phyloP scores from a whole-genome alignment of 805 yeast genomes.

The Metschnikowia continentalis region DNA sequence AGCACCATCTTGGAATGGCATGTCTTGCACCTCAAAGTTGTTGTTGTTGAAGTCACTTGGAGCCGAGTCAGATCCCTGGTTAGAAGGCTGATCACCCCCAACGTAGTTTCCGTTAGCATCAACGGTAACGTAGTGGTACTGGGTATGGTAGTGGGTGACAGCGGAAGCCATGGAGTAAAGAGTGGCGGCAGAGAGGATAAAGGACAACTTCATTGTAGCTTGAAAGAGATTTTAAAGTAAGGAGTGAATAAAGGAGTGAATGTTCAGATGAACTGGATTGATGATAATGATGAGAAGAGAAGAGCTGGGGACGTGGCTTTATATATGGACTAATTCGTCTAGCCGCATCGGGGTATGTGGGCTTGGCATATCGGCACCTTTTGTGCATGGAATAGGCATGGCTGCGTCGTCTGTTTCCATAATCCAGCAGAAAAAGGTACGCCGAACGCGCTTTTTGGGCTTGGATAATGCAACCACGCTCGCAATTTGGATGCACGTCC shows the following conservation, averaged over 20 bases:
- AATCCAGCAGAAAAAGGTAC: not conserved
- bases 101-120: constrained; percentile 15
- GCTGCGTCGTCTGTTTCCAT: not conserved
- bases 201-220: constrained; percentile 3
- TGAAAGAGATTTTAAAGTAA: not conserved
- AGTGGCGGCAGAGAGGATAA: constrained; percentile 18
- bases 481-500: not conserved
- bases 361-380: not conserved
- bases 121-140: constrained; percentile 24
- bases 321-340: not conserved
- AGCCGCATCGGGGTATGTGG: not conserved
- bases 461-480: not conserved
- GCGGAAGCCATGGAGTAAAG: constrained; percentile 22
- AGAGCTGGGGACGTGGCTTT: not conserved
- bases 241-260: constrained; percentile 1
- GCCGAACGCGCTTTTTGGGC: not conserved
- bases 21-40: not conserved
- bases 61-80: not conserved
- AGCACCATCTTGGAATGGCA: not conserved
- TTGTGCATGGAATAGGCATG: not conserved
- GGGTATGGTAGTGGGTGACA: constrained; percentile 25
- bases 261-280: not conserved
- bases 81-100: constrained; percentile 1
- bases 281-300: not conserved
- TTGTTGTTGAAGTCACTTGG: too few relatives aligned